Evolutionary conservation across 1,284 basidiomycete species (phyloP).

Genomic region (Heliocybe sulcata): DNA sequence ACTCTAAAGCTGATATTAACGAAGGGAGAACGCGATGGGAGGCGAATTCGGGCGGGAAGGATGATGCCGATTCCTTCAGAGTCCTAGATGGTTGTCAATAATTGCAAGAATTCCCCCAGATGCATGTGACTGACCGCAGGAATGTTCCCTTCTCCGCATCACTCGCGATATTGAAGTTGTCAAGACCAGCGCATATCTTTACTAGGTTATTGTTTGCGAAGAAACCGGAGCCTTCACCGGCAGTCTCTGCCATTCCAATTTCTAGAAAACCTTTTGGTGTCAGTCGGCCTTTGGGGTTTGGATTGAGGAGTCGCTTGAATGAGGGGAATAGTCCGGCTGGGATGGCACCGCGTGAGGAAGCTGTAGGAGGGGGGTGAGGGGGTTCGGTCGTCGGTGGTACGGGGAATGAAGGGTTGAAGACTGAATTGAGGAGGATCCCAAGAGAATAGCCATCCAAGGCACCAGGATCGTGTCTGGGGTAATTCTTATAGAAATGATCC

Average conservation of each 20-base stretch:
- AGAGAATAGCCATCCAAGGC: slow-evolving; percentile 83
- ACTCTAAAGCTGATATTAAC: slow-evolving; percentile 78
- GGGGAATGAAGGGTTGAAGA: slow-evolving; percentile 80
- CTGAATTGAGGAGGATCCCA: slow-evolving; percentile 75
- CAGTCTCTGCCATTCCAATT: slow-evolving; percentile 65
- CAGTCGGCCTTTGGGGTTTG: slow-evolving; percentile 77
- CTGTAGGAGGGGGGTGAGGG: slow-evolving; percentile 66
- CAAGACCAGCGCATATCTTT: slow-evolving; percentile 79
- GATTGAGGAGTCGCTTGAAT: slow-evolving; percentile 86
- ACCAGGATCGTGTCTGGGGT: slow-evolving; percentile 59
- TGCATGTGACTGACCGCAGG: slow-evolving; percentile 45
- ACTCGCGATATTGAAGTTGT: slow-evolving; percentile 79
- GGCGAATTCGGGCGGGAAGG: slow-evolving; percentile 85
- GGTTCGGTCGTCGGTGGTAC: slow-evolving; percentile 62
- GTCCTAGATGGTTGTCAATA: slow-evolving; percentile 33
- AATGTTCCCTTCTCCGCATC: slow-evolving; percentile 77
- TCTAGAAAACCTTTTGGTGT: slow-evolving; percentile 75
- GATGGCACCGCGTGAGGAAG: slow-evolving; percentile 73
- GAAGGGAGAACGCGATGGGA: slow-evolving; percentile 86
- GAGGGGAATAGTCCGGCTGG: slow-evolving; percentile 73
- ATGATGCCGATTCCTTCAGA: slow-evolving; percentile 72
- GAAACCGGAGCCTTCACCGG: slow-evolving; percentile 60
- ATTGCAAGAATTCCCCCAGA: not conserved
- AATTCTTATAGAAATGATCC: slow-evolving; percentile 5
- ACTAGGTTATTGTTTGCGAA: slow-evolving; percentile 83